phyloP scores from a whole-genome alignment of 768 basidiomycete species.

The Trametes villosa region DNA sequence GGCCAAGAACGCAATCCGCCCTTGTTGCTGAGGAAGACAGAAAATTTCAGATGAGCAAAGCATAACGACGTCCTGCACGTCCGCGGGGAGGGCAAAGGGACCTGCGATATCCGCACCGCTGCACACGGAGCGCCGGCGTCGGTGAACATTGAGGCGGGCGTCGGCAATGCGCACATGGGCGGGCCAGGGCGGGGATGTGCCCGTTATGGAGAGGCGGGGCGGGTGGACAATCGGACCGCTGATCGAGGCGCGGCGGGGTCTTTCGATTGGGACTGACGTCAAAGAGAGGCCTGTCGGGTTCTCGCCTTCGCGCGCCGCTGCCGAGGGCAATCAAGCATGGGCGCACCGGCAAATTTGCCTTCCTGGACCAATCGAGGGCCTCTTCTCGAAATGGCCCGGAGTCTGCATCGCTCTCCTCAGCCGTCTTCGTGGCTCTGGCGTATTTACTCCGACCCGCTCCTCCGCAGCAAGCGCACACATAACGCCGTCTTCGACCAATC shows the following conservation, averaged over 20 bases:
- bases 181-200: not conserved
- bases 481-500: conserved; percentile 1
- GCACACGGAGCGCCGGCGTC: no score
- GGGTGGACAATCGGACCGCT: conserved; percentile 3
- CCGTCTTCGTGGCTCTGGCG: not conserved
- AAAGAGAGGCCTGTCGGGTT: not conserved
- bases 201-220: not conserved
- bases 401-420: not conserved
- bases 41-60: conserved; percentile 10
- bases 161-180: not conserved
- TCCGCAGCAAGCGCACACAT: conserved; percentile 10
- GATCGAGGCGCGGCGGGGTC: not conserved
- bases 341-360: conserved; percentile 17
- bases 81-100: not conserved
- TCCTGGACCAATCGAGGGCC: conserved; percentile 15
- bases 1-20: conserved; percentile 3
- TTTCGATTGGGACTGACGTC: conserved; percentile 15
- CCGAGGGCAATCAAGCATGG: conserved; percentile 10
- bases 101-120: not conserved
- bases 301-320: conserved; percentile 13
- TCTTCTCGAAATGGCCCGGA: conserved; percentile 16
- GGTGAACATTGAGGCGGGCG: not conserved
- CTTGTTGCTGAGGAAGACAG: conserved; percentile 3
- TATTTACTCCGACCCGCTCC: conserved; percentile 11
- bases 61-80: not conserved